Evolutionary conservation across 2,329 filamentous ascomycete genomes (phyloP), one percentile per base, ranked within the genome.

Genomic region (Colletotrichum lini): DNA sequence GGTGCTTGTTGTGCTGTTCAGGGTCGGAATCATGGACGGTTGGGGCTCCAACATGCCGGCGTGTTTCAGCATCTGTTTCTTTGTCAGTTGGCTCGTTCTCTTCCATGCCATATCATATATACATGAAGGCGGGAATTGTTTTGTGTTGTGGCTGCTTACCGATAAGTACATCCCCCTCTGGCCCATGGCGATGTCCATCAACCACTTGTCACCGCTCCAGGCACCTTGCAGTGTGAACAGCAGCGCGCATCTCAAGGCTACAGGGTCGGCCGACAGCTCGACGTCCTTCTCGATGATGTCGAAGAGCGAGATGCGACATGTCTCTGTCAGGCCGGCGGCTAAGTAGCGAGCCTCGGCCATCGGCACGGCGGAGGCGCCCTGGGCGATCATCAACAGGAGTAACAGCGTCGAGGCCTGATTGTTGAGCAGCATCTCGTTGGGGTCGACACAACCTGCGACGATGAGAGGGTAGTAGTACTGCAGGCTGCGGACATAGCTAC

Each of bases 191-290:
- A 93, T 92, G 76, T 93, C 91, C 91, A 93, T 93, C 74, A 93
- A 89, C 91, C 91, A 93, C 80, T 93, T 93, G 79, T 93, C 91
- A 56, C 92, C 92, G 77, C 91, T 92, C 92, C 92, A 94, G 1
- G 90, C 90, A 9, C 91, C 91, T 35, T 92, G 85, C 1, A 91
- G 86, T 2, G 89, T 92, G 78, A 93, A 93, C 3, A 93, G 85
- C 15, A 93, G 82, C 0, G 91, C 91, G 58, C 90, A 90, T 49
- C 91, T 87, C 54, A 93, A 83, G 0, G 91, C 88, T 3, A 89
- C 87, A 0, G 89, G 88, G 76, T 93, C 90, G 1, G 89, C 88
- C 15, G 89, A 89, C 82, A 93, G 86, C 79, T 91, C 88, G 59
- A 93, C 88, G 74, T 93, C 91, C 78, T 91, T 92, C 80, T 93